Evolutionary conservation across 306 rosid species (phyloP).

Genomic region (Vigna trinervia): DNA sequence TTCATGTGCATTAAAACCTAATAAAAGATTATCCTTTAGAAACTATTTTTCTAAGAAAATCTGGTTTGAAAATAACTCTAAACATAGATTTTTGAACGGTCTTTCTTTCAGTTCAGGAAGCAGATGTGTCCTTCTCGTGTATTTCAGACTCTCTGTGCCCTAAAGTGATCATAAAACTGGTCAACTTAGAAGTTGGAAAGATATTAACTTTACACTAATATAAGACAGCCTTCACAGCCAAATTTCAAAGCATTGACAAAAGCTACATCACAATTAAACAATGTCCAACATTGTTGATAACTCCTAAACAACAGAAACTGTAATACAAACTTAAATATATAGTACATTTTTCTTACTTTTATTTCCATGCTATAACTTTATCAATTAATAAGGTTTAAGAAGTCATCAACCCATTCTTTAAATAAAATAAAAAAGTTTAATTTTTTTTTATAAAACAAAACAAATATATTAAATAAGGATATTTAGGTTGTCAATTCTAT

Average conservation of each 20-base stretch:
- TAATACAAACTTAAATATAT: no score
- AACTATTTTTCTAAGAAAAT: neutral
- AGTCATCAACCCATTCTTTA: neutral
- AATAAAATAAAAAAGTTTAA: neutral
- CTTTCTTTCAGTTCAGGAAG: slow-evolving; percentile 11
- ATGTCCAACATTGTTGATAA: neutral
- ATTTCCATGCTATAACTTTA: no score
- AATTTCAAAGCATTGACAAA: slow-evolving; percentile 34
- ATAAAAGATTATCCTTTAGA: neutral
- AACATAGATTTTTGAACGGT: slow-evolving; percentile 25
- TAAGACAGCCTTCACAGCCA: slow-evolving; percentile 16
- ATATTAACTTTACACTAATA: slow-evolving; percentile 32
- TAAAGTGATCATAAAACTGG: slow-evolving; percentile 8
- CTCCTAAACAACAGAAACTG: neutral
- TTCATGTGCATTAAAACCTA: neutral
- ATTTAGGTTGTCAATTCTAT: no score
- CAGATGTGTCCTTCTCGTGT: slow-evolving; percentile 11
- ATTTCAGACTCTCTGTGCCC: slow-evolving; percentile 24
- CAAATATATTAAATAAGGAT: no score
- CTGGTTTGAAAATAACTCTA: slow-evolving; percentile 25
- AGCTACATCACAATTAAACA: slow-evolving; percentile 7
- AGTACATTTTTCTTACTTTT: no score
- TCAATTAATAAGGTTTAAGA: neutral
- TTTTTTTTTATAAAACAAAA: no score
- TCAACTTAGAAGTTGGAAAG: slow-evolving; percentile 43